Percentiles rank a stretch among this genome's conserved stretches.
Evolutionary conservation across 495 filamentous ascomycete genomes (phyloP).

Genomic region (Tuber melanosporum): DNA sequence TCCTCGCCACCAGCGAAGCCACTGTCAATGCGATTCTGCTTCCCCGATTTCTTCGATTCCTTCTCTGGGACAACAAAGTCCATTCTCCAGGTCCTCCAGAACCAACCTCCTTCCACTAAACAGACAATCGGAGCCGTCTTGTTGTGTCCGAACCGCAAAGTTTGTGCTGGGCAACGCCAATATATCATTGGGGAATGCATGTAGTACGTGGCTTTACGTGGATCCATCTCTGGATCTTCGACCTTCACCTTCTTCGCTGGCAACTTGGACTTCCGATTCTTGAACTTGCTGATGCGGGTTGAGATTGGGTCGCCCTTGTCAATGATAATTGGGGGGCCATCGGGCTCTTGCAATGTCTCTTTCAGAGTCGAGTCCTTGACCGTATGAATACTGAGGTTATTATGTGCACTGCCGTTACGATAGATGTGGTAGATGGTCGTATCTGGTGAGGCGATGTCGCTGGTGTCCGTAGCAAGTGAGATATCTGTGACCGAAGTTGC

Average conservation of each 20-base stretch:
- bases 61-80: conserved; percentile 30
- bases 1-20: conserved; percentile 22
- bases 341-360: conserved; percentile 17
- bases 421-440: conserved; percentile 29
- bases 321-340: conserved; percentile 10
- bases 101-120: conserved; percentile 25
- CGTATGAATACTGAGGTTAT: conserved; percentile 21
- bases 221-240: conserved; percentile 30
- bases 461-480: conserved; percentile 6
- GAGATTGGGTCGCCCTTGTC: not conserved
- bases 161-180: conserved; percentile 24
- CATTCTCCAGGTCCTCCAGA: conserved; percentile 36
- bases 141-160: conserved; percentile 23
- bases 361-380: conserved; percentile 16
- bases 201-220: conserved; percentile 29
- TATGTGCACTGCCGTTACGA: not conserved
- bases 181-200: conserved; percentile 28
- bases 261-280: not conserved
- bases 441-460: conserved; percentile 4
- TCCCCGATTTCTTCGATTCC: conserved; percentile 4
- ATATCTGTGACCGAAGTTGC: conserved; percentile 16
- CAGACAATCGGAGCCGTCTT: conserved; percentile 31
- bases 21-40: conserved; percentile 22
- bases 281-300: not conserved
- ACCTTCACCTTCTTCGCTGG: conserved; percentile 18